Evolutionary conservation across 148 eudicot genomes (phyloP).

Genomic region (Silene latifolia): DNA sequence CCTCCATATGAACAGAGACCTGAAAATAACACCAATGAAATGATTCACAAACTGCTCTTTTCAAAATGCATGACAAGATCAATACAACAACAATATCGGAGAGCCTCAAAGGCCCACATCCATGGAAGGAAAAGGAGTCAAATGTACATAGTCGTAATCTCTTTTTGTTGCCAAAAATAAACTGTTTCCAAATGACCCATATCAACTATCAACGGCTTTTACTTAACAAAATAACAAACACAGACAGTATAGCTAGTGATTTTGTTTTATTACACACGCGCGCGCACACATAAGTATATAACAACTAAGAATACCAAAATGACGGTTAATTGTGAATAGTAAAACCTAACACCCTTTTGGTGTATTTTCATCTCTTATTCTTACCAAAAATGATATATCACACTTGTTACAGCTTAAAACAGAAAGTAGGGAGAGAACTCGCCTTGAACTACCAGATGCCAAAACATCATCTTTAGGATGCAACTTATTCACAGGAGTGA

Average conservation of each 20-base stretch:
- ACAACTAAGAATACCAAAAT: background rate
- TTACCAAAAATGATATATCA: background rate
- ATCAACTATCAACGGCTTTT: no score
- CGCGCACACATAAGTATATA: background rate
- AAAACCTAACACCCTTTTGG: background rate
- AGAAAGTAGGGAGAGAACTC: slow-evolving; percentile 3
- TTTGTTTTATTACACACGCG: no score
- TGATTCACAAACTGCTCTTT: background rate
- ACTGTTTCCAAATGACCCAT: no score
- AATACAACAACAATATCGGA: no score
- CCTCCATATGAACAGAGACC: slow-evolving; percentile 88
- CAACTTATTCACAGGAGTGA: slow-evolving; percentile 89
- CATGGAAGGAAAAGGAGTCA: background rate
- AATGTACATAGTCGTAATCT: no score
- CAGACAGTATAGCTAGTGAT: no score
- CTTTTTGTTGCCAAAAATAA: no score
- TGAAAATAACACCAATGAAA: slow-evolving; percentile 23
- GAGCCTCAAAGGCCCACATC: background rate
- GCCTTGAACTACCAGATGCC: slow-evolving; percentile 95
- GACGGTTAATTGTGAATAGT: background rate
- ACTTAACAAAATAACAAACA: no score
- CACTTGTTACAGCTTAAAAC: background rate
- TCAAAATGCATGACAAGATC: no score
- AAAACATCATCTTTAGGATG: slow-evolving; percentile 88
- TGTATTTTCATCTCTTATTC: background rate